Conservation (phyloP, 495 filamentous ascomycete species). For the Xylaria castorea region DNA sequence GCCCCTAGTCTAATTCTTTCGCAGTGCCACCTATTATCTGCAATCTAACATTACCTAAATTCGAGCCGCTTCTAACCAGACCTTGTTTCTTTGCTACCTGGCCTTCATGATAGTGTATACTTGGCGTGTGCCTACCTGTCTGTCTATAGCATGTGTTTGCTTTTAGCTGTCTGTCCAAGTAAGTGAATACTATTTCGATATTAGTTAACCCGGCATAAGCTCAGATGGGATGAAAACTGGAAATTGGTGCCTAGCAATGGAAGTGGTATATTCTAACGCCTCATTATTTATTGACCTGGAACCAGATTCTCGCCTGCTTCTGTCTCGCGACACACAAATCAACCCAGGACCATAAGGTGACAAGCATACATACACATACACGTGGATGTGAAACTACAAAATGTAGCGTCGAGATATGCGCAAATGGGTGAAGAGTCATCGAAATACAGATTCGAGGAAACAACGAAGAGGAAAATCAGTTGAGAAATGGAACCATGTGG, state of each 20-base stretch:
- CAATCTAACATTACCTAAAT: not conserved
- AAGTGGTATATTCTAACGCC: conserved; percentile 31
- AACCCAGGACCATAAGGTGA: not conserved
- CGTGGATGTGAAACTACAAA: not conserved
- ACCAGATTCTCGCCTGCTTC: not conserved
- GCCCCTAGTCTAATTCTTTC: not conserved
- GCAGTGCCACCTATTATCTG: too few relatives aligned
- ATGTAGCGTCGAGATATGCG: conserved; percentile 10
- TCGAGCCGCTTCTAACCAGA: not conserved
- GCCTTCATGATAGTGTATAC: not conserved
- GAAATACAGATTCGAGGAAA: conserved; percentile 16
- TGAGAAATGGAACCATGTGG: conserved; percentile 10
- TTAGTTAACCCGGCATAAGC: not conserved
- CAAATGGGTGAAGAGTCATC: conserved; percentile 1
- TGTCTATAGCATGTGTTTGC: not conserved
- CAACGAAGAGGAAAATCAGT: not conserved
- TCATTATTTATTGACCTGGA: conserved; percentile 25
- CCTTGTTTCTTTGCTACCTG: not conserved
- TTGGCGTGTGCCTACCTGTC: not conserved
- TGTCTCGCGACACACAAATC: not conserved
- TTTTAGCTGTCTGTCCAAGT: not conserved
- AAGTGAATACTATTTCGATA: not conserved
- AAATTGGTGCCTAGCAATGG: not conserved
- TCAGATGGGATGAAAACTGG: not conserved
- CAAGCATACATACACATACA: conserved; percentile 1